Conservation (phyloP, 495 filamentous ascomycete species). For the Podospora pseudopauciseta region DNA sequence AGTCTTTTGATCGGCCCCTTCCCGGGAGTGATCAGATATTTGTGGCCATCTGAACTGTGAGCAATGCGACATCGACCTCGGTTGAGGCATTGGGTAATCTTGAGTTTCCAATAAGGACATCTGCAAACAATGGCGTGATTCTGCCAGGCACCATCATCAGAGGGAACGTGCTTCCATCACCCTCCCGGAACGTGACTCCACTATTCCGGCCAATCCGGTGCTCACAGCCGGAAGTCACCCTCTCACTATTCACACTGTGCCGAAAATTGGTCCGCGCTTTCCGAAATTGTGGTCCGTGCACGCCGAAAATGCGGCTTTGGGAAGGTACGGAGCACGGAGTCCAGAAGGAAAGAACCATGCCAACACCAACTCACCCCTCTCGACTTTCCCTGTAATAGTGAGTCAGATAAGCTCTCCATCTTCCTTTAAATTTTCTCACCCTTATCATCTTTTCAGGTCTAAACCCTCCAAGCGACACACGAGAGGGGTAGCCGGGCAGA, state of each 20-base stretch:
- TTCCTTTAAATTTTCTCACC: background rate
- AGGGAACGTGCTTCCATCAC: background rate
- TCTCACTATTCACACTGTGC: too few relatives aligned
- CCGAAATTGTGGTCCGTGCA: background rate
- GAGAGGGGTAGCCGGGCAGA: background rate
- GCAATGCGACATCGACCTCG: background rate
- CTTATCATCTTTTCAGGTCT: background rate
- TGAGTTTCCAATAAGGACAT: background rate
- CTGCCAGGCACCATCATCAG: background rate
- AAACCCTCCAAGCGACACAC: background rate
- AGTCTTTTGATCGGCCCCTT: too few relatives aligned
- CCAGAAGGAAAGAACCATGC: background rate
- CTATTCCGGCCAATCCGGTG: background rate
- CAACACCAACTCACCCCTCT: background rate
- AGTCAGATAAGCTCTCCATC: background rate
- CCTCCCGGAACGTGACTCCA: background rate
- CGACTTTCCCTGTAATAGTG: background rate
- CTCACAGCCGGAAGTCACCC: too few relatives aligned
- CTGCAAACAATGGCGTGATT: background rate
- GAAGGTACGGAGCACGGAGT: background rate
- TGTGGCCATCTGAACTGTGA: background rate
- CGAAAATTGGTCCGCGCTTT: too few relatives aligned
- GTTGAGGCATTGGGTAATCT: background rate
- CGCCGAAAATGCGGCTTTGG: background rate
- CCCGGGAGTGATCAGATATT: too few relatives aligned